Evolutionary conservation across 2,329 filamentous ascomycete species (phyloP).

Genomic region (Fusarium gaditjirri): DNA sequence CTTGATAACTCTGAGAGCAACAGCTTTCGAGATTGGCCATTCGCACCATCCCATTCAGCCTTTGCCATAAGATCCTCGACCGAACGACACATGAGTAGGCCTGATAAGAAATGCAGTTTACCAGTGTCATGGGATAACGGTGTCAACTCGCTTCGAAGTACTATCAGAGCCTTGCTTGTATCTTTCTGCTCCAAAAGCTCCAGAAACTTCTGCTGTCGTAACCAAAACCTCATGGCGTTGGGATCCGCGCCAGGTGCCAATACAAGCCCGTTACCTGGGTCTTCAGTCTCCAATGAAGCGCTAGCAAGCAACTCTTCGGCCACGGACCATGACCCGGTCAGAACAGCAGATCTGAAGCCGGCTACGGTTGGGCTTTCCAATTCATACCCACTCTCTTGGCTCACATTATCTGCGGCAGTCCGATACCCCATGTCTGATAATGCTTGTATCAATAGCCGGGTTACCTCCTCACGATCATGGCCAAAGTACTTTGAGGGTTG

Average conservation of each 20-base stretch:
- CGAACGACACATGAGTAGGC: conserved; percentile 88
- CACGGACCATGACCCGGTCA: conserved; percentile 82
- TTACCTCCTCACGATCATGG: conserved; percentile 92
- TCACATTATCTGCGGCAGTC: conserved; percentile 77
- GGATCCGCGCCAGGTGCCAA: conserved; percentile 80
- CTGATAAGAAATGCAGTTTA: conserved; percentile 85
- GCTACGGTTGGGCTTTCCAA: conserved; percentile 88
- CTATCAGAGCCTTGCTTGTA: conserved; percentile 76
- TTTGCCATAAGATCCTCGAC: conserved; percentile 79
- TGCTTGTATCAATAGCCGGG: conserved; percentile 90
- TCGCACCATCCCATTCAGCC: conserved; percentile 86
- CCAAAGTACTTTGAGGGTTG: conserved; percentile 71
- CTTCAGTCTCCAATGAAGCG: conserved; percentile 51
- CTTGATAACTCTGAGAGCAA: conserved; percentile 86
- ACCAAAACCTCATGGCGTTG: conserved; percentile 84
- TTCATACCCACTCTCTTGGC: conserved; percentile 84
- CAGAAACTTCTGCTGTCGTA: conserved; percentile 94
- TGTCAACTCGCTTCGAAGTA: conserved; percentile 89
- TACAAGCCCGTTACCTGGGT: conserved; percentile 69
- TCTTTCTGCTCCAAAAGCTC: conserved; percentile 86
- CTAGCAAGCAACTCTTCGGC: conserved; percentile 85
- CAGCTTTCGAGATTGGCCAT: conserved; percentile 76
- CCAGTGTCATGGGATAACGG: conserved; percentile 82
- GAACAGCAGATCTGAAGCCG: conserved; percentile 83
- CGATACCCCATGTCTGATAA: conserved; percentile 89